phyloP scores from a whole-genome alignment of 2,329 filamentous ascomycete genomes.

The Aspergillus persii region DNA sequence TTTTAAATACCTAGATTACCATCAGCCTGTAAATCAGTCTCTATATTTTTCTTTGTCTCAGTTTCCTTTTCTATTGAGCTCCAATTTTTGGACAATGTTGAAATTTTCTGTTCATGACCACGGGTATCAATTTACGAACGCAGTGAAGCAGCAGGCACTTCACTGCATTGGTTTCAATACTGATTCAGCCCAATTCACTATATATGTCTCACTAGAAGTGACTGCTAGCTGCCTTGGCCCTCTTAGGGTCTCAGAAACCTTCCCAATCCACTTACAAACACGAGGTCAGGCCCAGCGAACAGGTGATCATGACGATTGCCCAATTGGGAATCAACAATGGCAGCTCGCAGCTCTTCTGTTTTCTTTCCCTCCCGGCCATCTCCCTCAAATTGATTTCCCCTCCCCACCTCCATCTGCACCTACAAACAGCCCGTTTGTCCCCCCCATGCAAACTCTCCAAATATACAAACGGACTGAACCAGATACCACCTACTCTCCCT shows the following conservation, averaged over 20 bases:
- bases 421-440: not conserved
- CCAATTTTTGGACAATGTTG: not conserved
- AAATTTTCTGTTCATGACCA: not conserved
- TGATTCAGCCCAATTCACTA: not conserved
- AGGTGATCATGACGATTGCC: not conserved
- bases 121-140: not conserved
- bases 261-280: not conserved
- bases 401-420: not conserved
- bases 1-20: slow-evolving; percentile 43
- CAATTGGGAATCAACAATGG: not conserved
- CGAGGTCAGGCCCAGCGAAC: not conserved
- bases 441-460: not conserved
- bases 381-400: not conserved
- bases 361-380: not conserved
- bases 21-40: slow-evolving; percentile 43
- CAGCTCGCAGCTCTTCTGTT: not conserved
- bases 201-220: not conserved
- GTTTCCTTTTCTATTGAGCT: not conserved
- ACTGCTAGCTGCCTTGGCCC: no score
- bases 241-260: not conserved
- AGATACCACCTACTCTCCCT: not conserved
- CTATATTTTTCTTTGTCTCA: slow-evolving; percentile 37
- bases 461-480: not conserved
- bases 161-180: not conserved
- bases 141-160: not conserved